Evolutionary conservation across 2,329 filamentous ascomycete genomes (phyloP), one percentile per base, ranked within the genome.

Genomic region (Xylariaceae sp.): DNA sequence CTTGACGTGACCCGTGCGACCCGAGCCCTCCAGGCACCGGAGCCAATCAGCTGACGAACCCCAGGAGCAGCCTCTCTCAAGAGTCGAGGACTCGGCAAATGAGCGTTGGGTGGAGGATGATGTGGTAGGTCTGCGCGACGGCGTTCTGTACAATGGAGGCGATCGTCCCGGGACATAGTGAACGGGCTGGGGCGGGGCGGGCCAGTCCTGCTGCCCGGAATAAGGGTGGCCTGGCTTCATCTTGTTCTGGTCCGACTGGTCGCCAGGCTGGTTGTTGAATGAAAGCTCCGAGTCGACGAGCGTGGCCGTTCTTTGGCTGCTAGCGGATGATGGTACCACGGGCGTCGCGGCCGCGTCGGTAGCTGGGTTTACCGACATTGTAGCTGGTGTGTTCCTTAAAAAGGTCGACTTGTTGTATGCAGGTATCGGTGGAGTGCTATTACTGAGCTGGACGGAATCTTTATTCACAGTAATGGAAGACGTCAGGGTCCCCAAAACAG

Each of bases 51-150:
- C 21, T 2, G 9, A 5, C 3, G 16, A 7, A 13, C 36, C n/a
- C 32, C 26, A 41, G 13, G 18, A 13, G 18, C 6, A 26, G 9
- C 42, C 6, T 13, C 34, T 13, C 15, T 26, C 15, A 21, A n/a
- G 52, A n/a, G 15, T n/a, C 13, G 42, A 18, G 26, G 41, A 19
- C 30, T 50, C 52, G 36, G 32, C n/a, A n/a, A n/a, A n/a, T n/a
- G n/a, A n/a, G n/a, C n/a, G n/a, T n/a, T n/a, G n/a, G n/a, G n/a
- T n/a, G n/a, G n/a, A n/a, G n/a, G n/a, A n/a, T n/a, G n/a, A n/a
- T n/a, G n/a, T n/a, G n/a, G n/a, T n/a, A n/a, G n/a, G n/a, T n/a
- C n/a, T n/a, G n/a, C n/a, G n/a, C n/a, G n/a, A n/a, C n/a, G n/a
- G n/a, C n/a, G n/a, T n/a, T n/a, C n/a, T n/a, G n/a, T n/a, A n/a